phyloP scores from a whole-genome alignment of 2,329 filamentous ascomycete genomes.

The Colletotrichum salicis region DNA sequence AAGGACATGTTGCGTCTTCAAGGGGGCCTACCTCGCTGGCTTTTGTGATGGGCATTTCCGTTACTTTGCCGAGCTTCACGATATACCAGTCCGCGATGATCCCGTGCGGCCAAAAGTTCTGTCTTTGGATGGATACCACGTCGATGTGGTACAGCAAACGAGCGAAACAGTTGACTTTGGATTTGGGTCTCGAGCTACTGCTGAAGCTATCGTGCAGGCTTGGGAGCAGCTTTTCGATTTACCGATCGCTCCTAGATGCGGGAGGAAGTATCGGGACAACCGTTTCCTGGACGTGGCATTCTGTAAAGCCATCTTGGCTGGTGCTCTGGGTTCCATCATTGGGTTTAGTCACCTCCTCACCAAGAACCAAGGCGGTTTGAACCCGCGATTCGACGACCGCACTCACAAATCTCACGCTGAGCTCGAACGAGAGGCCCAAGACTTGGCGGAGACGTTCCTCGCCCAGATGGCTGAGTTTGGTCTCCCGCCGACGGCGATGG shows the following conservation, averaged over 20 bases:
- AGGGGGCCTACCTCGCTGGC: conserved; percentile 29
- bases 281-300: conserved; percentile 28
- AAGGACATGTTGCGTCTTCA: conserved; percentile 19
- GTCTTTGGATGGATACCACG: conserved; percentile 30
- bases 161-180: conserved; percentile 7
- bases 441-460: conserved; percentile 16
- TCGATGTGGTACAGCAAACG: conserved; percentile 19
- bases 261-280: conserved; percentile 21
- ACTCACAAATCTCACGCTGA: not conserved
- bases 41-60: conserved; percentile 28
- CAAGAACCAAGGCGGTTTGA: conserved; percentile 11
- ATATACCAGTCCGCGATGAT: conserved; percentile 8
- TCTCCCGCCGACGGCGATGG: not conserved
- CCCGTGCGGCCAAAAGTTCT: conserved; percentile 22
- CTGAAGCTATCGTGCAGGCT: not conserved
- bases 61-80: conserved; percentile 24
- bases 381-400: conserved; percentile 11
- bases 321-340: conserved; percentile 21
- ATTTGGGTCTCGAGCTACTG: not conserved
- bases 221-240: conserved; percentile 7
- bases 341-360: conserved; percentile 3
- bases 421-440: conserved; percentile 2
- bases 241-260: conserved; percentile 6
- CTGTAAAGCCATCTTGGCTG: conserved; percentile 29
- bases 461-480: conserved; percentile 13